Evolutionary conservation across 2,329 filamentous ascomycete species (phyloP), one percentile per base, ranked within the genome.

Genomic region (Claviceps sp.): DNA sequence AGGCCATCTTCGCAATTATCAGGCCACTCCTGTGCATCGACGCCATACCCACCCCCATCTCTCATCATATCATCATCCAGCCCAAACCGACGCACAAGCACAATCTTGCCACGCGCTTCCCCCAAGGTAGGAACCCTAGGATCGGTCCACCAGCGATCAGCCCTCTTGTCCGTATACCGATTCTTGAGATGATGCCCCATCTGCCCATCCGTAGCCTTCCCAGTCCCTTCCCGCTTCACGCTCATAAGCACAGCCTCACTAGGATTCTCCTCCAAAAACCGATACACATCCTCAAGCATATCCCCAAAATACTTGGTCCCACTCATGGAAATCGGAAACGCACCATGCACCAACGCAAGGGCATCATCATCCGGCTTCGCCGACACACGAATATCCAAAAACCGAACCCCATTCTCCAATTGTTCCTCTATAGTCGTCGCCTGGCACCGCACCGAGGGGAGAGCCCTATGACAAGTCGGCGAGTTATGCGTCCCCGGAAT

Each of bases 401-500:
- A 97, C 50, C 93, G 88, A 46, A 97, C 85, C 30, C 93, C 93
- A 64, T 95, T 91, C 52, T 82, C 75, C 30, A 98, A 80, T 68
- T 98, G 93, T 50, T 84, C 80, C 48, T 75, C 73, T 5, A 94
- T 76, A 55, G 79, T 74, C 18, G 90, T 88, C 37, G 86, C 84
- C 70, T 98, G 93, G 68, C 93, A 97, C 41, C 93, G 85, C 40
- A 97, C 93, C 1, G 88, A 95, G 1, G 93, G 93, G 5, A 96
- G 77, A 13, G 93, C 90, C 48, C 80, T 77, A 72, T 94, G 77
- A 70, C 80, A 85, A 9, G 90, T 94, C 6, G 93, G 88, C 18
- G 86, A 88, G 70, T 98, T 97, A 73, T 98, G 93, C 0, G 93
- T 96, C 57, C 93, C 93, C 0, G 93, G 93, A 56, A 97, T 93